Base-by-base conservation (phyloP, 2,329 filamentous ascomycete genomes). In the Sporothrix dimorphospora region DNA sequence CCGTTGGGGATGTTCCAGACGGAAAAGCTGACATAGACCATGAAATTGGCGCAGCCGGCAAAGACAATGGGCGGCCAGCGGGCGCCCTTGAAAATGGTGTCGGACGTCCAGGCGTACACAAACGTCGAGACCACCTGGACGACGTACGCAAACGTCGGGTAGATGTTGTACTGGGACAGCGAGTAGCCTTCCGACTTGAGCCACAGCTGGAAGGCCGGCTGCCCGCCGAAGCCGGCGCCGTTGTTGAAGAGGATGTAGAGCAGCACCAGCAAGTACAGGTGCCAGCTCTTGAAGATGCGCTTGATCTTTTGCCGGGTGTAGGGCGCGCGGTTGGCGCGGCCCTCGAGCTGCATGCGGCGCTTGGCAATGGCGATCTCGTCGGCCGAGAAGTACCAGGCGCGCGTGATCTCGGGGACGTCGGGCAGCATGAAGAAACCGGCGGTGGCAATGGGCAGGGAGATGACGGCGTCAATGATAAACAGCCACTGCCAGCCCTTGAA, bases 241-340 rank as follows among this genome's bases (percentile, higher is more conserved):
- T 92, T 91, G 79, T 90, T 90, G 81, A 91, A 91, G 55, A 87
- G 85, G 77, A 91, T 83, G 77, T 91, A 92, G 1, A 91, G 79
- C 0, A 87, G 71, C 0, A 84, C 84, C 3, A 92, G 80, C 0
- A 85, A 75, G 71, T 89, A 92, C 1, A 92, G 87, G 74, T 90
- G 89, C 90, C 90, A 92, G 6, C 86, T 87, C 0, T 83, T 82
- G 72, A 91, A 86, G 21, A 91, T 91, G 75, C 85, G 87, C 78
- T 83, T 84, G 51, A 91, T 76, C 79, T 89, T 91, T 79, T 77
- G 75, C 69, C 77, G 78, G 0, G 81, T 83, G 72, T 80, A 84
- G 0, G 80, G 79, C 0, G 80, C 79, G 0, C 83, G 79, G 40
- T 80, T 79, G 2, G 83, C 83, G 4, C 83, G 81, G 0, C 84